phyloP scores from a whole-genome alignment of 2,329 filamentous ascomycete species.

The Corinectria fuckeliana region DNA sequence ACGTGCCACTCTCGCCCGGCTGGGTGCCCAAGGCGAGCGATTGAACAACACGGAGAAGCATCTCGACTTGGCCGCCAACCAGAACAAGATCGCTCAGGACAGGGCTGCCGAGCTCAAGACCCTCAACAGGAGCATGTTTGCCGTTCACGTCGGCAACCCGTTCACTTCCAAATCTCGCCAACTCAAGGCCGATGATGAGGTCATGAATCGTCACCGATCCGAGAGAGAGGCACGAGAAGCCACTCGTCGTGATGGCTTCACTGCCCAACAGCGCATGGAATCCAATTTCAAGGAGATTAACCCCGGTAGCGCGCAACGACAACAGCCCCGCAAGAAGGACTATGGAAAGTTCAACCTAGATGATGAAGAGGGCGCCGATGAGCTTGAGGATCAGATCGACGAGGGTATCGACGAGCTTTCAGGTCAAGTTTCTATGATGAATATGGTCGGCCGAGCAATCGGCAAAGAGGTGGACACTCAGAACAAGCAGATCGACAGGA shows the following conservation, averaged over 20 bases:
- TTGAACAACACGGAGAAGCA: constrained; percentile 85
- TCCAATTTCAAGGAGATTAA: constrained; percentile 53
- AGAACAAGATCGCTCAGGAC: constrained; percentile 78
- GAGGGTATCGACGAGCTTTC: constrained; percentile 69
- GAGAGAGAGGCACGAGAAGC: constrained; percentile 71
- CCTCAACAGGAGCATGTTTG: constrained; percentile 90
- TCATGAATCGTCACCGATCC: constrained; percentile 71
- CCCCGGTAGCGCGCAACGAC: constrained; percentile 35
- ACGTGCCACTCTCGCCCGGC: constrained; percentile 72
- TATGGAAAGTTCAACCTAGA: constrained; percentile 77
- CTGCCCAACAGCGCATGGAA: constrained; percentile 61
- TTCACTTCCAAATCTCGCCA: constrained; percentile 75
- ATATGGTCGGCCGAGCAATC: constrained; percentile 75
- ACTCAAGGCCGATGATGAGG: constrained; percentile 68
- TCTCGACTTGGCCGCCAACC: constrained; percentile 78
- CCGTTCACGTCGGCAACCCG: constrained; percentile 77
- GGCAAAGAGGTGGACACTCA: constrained; percentile 77
- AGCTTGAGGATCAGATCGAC: constrained; percentile 63
- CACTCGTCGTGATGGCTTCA: constrained; percentile 60
- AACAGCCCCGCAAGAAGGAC: constrained; percentile 48
- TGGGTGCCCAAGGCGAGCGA: constrained; percentile 80
- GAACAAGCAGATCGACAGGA: constrained; percentile 76
- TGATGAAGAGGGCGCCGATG: constrained; percentile 64
- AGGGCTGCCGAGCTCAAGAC: constrained; percentile 84
- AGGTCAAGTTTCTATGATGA: constrained; percentile 72